Evolutionary conservation across 2,329 filamentous ascomycete species (phyloP), one percentile per base, ranked within the genome.

Genomic region (Lasiodiplodia theobromae): DNA sequence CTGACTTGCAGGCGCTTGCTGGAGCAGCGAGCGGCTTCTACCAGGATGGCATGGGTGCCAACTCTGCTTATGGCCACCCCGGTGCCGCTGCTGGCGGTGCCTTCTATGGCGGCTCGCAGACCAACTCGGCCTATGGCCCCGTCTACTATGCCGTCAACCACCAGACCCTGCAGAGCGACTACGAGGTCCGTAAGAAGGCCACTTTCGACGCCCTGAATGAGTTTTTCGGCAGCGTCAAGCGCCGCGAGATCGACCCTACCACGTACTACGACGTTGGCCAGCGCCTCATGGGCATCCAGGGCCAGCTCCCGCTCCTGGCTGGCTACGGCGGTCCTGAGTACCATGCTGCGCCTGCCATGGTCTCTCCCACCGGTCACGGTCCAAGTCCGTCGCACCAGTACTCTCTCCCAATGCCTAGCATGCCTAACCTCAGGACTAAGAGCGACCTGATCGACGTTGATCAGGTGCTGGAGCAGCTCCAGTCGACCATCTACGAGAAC

Each of bases 401-500:
- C 82, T 93, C 93, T 71, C 86, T 97, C 69, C 93, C 96, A 66
- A 89, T 94, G 11, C 93, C 96, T 66, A 96, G 44, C 31, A 89
- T 94, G 11, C 93, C 97, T 84, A 96, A 94, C 75, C 86, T 96
- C 68, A 90, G 95, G 76, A 97, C 94, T 60, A 97, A 98, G 86
- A 94, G 89, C 78, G 96, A 99, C 78, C 86, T 99, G 53, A 85
- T 97, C 78, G 94, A 97, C 78, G 94, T 98, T 76, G 96, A 98
- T 79, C 92, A 94, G 77, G 92, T 98, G 79, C 88, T 99, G 67
- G 94, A 97, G 82, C 93, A 97, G 82, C 95, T 98, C 86, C 94
- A 97, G 82, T 90, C 91, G 72, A 97, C 95, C 56, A 93, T 98
- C 60, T 98, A 98, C 78, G 96, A 98, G 82, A 97, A 91, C 79